Percentiles rank a stretch among this genome's conserved stretches.
These are phyloP conservation scores for Russula compacta DNA, from an alignment of 768 basidiomycete species.

Conservation along the genomic window DNA sequence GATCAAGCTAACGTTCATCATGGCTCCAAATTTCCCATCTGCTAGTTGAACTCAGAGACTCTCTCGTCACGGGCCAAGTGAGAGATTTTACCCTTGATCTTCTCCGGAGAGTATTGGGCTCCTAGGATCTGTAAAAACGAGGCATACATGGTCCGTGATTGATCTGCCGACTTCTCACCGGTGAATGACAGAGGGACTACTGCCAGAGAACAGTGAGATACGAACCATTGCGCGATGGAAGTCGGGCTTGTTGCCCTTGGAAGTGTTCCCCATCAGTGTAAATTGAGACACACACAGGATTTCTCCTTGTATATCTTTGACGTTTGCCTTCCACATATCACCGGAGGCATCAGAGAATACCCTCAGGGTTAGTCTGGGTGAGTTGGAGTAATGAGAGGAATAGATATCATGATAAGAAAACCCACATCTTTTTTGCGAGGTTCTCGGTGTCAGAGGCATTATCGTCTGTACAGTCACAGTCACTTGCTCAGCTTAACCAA, in stretches of 20 bases:
- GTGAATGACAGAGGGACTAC: not conserved
- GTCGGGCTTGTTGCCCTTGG: conserved; percentile 85
- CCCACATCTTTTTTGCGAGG: conserved; percentile 79
- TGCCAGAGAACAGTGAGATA: not conserved
- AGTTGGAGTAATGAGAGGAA: not conserved
- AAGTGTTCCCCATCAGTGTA: conserved; percentile 78
- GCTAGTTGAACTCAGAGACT: conserved; percentile 13
- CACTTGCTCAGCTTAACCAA: conserved; percentile 15
- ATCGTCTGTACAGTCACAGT: conserved; percentile 56
- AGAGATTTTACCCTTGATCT: conserved; percentile 60
- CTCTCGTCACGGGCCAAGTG: not conserved
- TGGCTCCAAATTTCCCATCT: conserved; percentile 94
- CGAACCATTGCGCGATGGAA: conserved; percentile 88
- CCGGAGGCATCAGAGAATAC: conserved; percentile 57
- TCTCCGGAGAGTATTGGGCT: conserved; percentile 58
- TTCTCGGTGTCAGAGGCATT: conserved; percentile 59
- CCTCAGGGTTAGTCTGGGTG: conserved; percentile 54
- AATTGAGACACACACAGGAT: conserved; percentile 94
- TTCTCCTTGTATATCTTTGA: conserved; percentile 84
- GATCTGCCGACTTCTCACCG: conserved; percentile 46
- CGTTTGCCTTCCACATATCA: conserved; percentile 78
- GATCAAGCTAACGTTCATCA: conserved; percentile 85
- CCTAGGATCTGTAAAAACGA: conserved; percentile 63
- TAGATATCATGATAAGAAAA: not conserved
- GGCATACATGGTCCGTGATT: conserved; percentile 61